Evolutionary conservation across 495 filamentous ascomycete genomes (phyloP).

Genomic region (Staphylotrichum tortipilum): DNA sequence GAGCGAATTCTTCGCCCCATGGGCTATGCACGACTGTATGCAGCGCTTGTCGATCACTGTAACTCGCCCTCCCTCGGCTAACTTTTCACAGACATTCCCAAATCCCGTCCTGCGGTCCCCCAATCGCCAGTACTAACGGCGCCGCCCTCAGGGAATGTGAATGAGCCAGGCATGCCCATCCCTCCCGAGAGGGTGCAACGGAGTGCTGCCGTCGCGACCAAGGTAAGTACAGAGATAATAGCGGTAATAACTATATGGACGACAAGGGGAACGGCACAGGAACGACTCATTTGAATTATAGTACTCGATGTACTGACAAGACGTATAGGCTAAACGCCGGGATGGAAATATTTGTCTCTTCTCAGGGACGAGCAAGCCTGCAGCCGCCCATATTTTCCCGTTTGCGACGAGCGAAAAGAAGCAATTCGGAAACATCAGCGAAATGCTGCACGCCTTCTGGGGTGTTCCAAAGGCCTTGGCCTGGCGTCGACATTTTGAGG

Average conservation of each 20-base stretch:
- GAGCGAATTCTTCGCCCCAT: neutral
- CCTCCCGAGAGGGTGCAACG: constrained; percentile 3
- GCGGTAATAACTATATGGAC: too few species aligned
- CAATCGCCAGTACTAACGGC: neutral
- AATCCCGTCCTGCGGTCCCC: neutral
- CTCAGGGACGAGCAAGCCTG: constrained; percentile 4
- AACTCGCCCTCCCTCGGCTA: neutral
- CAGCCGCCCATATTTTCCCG: constrained; percentile 9
- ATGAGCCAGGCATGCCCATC: constrained; percentile 1
- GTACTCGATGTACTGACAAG: neutral
- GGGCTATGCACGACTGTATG: neutral
- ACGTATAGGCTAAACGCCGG: constrained; percentile 1
- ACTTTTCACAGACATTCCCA: constrained; percentile 4
- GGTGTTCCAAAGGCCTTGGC: constrained; percentile 2
- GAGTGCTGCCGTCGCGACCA: neutral
- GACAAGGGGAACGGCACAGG: too few species aligned
- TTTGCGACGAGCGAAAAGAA: constrained; percentile 8
- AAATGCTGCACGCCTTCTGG: constrained; percentile 2
- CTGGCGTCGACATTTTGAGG: neutral
- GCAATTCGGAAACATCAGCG: constrained; percentile 1
- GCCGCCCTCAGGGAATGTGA: neutral
- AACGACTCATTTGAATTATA: neutral
- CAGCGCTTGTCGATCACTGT: neutral
- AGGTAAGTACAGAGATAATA: too few species aligned
- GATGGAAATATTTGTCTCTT: constrained; percentile 10